Evolutionary conservation across 768 basidiomycete species (phyloP).

Genomic region (Scleroderma citrinum): DNA sequence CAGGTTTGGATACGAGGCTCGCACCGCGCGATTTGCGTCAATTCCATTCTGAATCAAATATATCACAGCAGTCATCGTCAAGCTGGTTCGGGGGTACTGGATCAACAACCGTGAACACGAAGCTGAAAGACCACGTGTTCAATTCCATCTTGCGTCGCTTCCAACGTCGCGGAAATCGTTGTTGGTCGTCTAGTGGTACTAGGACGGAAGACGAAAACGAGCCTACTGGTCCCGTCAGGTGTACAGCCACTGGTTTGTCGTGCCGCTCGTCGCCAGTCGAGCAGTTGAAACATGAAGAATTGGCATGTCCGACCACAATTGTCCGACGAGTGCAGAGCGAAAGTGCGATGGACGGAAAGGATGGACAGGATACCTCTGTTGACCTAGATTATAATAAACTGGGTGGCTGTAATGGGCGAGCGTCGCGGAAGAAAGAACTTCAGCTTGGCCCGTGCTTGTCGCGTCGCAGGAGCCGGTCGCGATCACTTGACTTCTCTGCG

Average conservation of each 20-base stretch:
- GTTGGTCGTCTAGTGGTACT: slow-evolving; percentile 28
- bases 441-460: slow-evolving; percentile 23
- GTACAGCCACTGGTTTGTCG: slow-evolving; percentile 7
- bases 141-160: slow-evolving; percentile 78
- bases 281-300: slow-evolving; percentile 34
- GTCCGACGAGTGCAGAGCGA: slow-evolving; percentile 69
- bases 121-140: slow-evolving; percentile 93
- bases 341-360: slow-evolving; percentile 33
- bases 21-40: slow-evolving; percentile 30
- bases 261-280: slow-evolving; percentile 23
- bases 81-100: slow-evolving; percentile 84
- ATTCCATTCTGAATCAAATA: slow-evolving; percentile 36
- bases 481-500: slow-evolving; percentile 28
- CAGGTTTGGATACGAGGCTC: slow-evolving; percentile 18
- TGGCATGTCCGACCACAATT: slow-evolving; percentile 27
- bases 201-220: slow-evolving; percentile 57
- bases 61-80: slow-evolving; percentile 30
- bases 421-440: slow-evolving; percentile 14
- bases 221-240: slow-evolving; percentile 22
- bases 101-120: slow-evolving; percentile 89
- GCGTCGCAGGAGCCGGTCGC: slow-evolving; percentile 39
- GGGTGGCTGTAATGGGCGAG: slow-evolving; percentile 15
- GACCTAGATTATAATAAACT: slow-evolving; percentile 36
- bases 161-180: slow-evolving; percentile 40
- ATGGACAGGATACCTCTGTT: slow-evolving; percentile 34